Evolutionary conservation across 768 basidiomycete species (phyloP), one percentile per base, ranked within the genome.

Genomic region (Botryobasidium botryosum): DNA sequence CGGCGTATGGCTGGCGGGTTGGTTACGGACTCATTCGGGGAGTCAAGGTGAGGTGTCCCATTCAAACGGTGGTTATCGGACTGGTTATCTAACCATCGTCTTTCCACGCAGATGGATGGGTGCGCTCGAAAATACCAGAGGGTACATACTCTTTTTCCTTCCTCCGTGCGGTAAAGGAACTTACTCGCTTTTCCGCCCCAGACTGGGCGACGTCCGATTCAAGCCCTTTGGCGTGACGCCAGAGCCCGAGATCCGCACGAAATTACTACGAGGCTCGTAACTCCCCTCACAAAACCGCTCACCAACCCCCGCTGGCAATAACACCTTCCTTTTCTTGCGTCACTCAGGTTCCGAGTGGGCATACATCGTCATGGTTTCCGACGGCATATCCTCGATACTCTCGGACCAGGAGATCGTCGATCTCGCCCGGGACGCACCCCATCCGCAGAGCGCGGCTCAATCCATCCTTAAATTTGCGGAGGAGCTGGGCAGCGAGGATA

Each of bases 331-430:
- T 17, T 32, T n/a, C 40, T 32, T 46, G n/a, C n/a, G n/a, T n/a
- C n/a, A n/a, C 10, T 7, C 53, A 90, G 91, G 85, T 42, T 59
- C 66, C 6, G 76, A 85, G 43, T 90, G 85, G 75, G 79, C 90
- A 0, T 92, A 79, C 58, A 68, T 91, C 53, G 71, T 90, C 24
- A 67, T 92, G 12, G 67, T 91, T n/a, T 91, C 90, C 7, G 94
- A 99, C 59, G 94, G 94, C 4, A 71, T 97, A 40, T 84, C 88
- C 1, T 86, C 85, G 28, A 71, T 84, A 37, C 69, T 94, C 35
- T 90, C 90, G 1, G 90, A 97, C 58, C 82, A 85, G 50, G 94
- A 99, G 62, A 79, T 99, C 49, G 75, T 85, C 26, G 94, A 97
- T 59, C 74, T 99, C 35, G 80, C 78, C 5, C 69, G 90, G 40